Percentiles rank a stretch among this genome's conserved stretches.
phyloP scores from a whole-genome alignment of 371 early-diverging fungal genomes.

The Circinella minor region DNA sequence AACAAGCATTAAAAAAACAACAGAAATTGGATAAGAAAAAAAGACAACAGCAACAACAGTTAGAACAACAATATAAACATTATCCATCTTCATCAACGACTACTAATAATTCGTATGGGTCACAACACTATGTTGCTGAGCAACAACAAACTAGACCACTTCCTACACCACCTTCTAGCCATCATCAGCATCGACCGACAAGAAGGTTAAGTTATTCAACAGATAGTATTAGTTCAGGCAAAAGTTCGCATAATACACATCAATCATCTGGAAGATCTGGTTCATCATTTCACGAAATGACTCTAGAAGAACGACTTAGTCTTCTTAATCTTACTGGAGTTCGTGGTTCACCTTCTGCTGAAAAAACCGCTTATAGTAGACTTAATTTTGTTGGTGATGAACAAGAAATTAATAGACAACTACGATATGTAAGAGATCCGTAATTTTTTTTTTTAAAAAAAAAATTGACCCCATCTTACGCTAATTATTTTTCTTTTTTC shows the following conservation, averaged over 20 bases:
- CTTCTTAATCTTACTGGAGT: not conserved
- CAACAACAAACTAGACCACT: not conserved
- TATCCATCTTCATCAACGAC: not conserved
- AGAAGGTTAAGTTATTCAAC: not conserved
- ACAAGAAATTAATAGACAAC: constrained; percentile 19
- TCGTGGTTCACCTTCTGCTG: not conserved
- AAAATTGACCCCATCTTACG: too few species aligned
- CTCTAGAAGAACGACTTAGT: not conserved
- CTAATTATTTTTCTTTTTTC: not conserved
- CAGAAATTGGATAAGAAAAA: too few species aligned
- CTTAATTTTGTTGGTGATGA: constrained; percentile 5
- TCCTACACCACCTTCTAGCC: not conserved
- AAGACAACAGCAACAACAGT: not conserved
- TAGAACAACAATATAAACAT: not conserved
- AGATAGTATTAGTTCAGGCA: not conserved
- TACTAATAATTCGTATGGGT: too few species aligned
- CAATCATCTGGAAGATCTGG: not conserved
- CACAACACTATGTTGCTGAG: too few species aligned
- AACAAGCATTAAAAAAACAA: not conserved
- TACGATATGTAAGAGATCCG: constrained; percentile 3
- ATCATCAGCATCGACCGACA: not conserved
- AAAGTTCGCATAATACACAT: not conserved
- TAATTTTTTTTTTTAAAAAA: not conserved
- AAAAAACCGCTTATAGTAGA: not conserved
- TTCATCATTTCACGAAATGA: not conserved